Conservation (phyloP, 306 rosid species). For the Leucaena leucocephala region DNA sequence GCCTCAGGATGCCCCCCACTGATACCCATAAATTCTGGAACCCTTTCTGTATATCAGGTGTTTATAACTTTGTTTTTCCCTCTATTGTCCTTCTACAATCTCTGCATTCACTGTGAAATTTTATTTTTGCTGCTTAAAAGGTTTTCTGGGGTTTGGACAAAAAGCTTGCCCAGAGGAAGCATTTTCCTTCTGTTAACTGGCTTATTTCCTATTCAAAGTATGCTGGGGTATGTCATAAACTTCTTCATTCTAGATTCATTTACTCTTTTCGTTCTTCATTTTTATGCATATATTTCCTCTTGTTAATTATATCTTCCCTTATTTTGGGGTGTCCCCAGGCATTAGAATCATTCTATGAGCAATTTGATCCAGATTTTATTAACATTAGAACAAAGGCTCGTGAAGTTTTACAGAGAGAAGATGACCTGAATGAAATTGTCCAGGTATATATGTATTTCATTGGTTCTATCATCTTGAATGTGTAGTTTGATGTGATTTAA, state of each 20-base stretch:
- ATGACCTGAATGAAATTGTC: slow-evolving; percentile 97
- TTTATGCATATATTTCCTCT: slow-evolving; percentile 26
- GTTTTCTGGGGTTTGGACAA: slow-evolving; percentile 99
- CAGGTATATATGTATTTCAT: slow-evolving; percentile 58
- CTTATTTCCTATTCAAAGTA: slow-evolving; percentile 97
- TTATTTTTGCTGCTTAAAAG: slow-evolving; percentile 42
- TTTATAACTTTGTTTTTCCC: neutral
- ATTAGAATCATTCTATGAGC: slow-evolving; percentile 88
- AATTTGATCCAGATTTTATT: slow-evolving; percentile 95
- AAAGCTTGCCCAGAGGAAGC: slow-evolving; percentile 99
- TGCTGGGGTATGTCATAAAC: slow-evolving; percentile 64
- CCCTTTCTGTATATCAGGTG: slow-evolving; percentile 6
- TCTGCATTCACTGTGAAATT: slow-evolving; percentile 26
- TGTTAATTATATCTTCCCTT: neutral
- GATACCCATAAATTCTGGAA: slow-evolving; percentile 14
- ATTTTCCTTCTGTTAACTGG: slow-evolving; percentile 99
- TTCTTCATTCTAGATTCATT: slow-evolving; percentile 22
- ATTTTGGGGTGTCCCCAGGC: slow-evolving; percentile 60
- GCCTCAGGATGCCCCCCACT: slow-evolving; percentile 5
- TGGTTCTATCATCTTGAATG: slow-evolving; percentile 23
- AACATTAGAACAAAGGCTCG: slow-evolving; percentile 98
- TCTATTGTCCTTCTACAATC: slow-evolving; percentile 15
- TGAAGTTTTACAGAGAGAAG: slow-evolving; percentile 96
- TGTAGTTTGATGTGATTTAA: slow-evolving; percentile 27
- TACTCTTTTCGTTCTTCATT: slow-evolving; percentile 31